phyloP scores from a whole-genome alignment of 805 yeast species.

The Saccharomyces mikatae region DNA sequence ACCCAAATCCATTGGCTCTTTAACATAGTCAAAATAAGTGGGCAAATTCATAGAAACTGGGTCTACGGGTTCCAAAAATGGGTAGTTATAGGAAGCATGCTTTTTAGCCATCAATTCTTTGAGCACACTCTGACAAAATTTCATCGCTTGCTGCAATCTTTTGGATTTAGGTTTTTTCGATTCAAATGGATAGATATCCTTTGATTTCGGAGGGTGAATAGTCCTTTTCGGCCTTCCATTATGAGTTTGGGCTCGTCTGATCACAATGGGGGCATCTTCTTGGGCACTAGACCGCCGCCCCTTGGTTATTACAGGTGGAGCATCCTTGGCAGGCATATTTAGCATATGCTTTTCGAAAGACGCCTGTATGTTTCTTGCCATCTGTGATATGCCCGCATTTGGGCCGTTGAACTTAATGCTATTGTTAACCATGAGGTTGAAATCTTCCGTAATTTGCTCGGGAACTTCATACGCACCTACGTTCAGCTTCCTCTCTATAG shows the following conservation, averaged over 20 bases:
- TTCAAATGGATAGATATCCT: constrained; percentile 80
- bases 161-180: constrained; percentile 70
- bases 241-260: constrained; percentile 65
- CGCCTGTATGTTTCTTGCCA: constrained; percentile 87
- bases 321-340: constrained; percentile 71
- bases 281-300: constrained; percentile 16
- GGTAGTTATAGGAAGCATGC: constrained; percentile 76
- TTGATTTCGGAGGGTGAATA: constrained; percentile 92
- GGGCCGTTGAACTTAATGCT: constrained; percentile 82
- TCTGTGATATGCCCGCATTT: constrained; percentile 72
- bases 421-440: constrained; percentile 76
- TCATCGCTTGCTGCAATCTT: constrained; percentile 81
- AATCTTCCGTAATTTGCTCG: constrained; percentile 63
- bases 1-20: constrained; percentile 91
- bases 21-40: constrained; percentile 74
- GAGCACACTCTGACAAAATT: constrained; percentile 73
- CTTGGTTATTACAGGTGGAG: constrained; percentile 26
- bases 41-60: constrained; percentile 92
- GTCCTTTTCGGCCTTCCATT: constrained; percentile 91
- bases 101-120: constrained; percentile 79
- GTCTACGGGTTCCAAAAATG: constrained; percentile 90
- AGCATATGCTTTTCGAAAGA: constrained; percentile 89
- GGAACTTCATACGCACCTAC: constrained; percentile 66
- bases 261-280: constrained; percentile 33
- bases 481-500: constrained; percentile 74